Evolutionary conservation across 495 filamentous ascomycete species (phyloP).

Genomic region (Daldinia vernicosa): DNA sequence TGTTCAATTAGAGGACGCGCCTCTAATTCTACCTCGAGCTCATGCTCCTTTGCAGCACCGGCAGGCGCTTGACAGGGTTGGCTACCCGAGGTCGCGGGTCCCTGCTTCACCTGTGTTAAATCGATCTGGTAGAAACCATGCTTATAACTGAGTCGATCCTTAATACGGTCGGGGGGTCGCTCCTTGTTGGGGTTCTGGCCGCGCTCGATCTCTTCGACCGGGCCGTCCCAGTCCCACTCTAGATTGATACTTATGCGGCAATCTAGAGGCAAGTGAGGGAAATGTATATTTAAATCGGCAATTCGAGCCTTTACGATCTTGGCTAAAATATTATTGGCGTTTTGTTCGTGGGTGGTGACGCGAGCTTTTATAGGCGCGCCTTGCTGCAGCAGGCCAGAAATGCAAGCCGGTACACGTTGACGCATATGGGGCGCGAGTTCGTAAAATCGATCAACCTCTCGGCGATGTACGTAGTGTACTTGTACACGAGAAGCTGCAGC

Average conservation of each 20-base stretch:
- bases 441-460: constrained; percentile 82
- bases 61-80: constrained; percentile 24
- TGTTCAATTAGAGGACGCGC: constrained; percentile 73
- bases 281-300: constrained; percentile 82
- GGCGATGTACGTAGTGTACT: constrained; percentile 81
- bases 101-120: constrained; percentile 80
- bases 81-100: constrained; percentile 42
- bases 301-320: constrained; percentile 90
- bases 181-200: constrained; percentile 51
- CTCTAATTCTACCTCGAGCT: constrained; percentile 86
- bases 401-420: constrained; percentile 53
- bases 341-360: constrained; percentile 79
- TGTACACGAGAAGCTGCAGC: constrained; percentile 61
- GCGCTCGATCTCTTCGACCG: constrained; percentile 63
- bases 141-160: constrained; percentile 88
- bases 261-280: constrained; percentile 76
- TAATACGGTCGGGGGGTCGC: constrained; percentile 70
- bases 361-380: constrained; percentile 74
- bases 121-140: constrained; percentile 88
- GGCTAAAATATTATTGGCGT: constrained; percentile 73
- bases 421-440: constrained; percentile 69
- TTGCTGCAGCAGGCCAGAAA: constrained; percentile 61
- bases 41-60: constrained; percentile 73
- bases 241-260: constrained; percentile 90
- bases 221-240: constrained; percentile 85